These are phyloP conservation scores for Heterobasidion annosum DNA, from an alignment of 1,284 basidiomycete species.

Conservation along the genomic window DNA sequence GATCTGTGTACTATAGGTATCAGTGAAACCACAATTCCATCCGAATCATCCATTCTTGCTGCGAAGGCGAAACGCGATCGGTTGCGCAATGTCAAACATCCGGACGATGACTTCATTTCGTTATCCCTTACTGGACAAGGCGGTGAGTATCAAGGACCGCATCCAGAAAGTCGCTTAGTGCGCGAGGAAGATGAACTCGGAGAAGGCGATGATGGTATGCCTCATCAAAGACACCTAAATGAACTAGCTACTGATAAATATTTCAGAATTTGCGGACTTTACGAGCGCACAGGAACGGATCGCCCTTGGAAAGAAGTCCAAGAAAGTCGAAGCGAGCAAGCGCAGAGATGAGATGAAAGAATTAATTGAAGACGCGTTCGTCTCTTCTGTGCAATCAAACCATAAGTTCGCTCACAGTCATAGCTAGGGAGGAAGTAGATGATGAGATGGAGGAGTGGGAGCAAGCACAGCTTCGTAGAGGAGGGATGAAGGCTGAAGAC, in stretches of 20 bases:
- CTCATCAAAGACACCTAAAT: constrained; percentile 4
- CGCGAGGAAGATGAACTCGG: constrained; percentile 91
- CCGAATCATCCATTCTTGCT: constrained; percentile 65
- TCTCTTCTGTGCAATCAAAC: constrained; percentile 10
- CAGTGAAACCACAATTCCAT: constrained; percentile 51
- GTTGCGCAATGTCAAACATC: constrained; percentile 23
- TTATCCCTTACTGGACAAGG: constrained; percentile 55
- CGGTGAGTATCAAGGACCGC: constrained; percentile 61
- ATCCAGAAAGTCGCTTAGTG: constrained; percentile 81
- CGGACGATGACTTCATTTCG: constrained; percentile 75
- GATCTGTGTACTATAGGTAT: constrained; percentile 9
- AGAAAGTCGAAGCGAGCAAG: constrained; percentile 66
- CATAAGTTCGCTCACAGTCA: constrained; percentile 11
- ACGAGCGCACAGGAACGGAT: constrained; percentile 85
- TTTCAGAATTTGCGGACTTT: constrained; percentile 77
- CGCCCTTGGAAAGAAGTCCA: constrained; percentile 79
- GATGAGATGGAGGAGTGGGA: constrained; percentile 93
- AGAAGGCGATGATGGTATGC: constrained; percentile 85
- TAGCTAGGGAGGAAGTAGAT: constrained; percentile 66
- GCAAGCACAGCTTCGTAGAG: constrained; percentile 74
- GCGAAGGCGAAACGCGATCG: constrained; percentile 77
- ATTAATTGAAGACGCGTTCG: constrained; percentile 81
- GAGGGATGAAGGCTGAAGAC: constrained; percentile 39
- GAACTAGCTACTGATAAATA: constrained; percentile 2
- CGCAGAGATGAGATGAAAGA: constrained; percentile 74